Base-by-base conservation (phyloP, 2,329 filamentous ascomycete species). In the Alternaria triticimaculans region DNA sequence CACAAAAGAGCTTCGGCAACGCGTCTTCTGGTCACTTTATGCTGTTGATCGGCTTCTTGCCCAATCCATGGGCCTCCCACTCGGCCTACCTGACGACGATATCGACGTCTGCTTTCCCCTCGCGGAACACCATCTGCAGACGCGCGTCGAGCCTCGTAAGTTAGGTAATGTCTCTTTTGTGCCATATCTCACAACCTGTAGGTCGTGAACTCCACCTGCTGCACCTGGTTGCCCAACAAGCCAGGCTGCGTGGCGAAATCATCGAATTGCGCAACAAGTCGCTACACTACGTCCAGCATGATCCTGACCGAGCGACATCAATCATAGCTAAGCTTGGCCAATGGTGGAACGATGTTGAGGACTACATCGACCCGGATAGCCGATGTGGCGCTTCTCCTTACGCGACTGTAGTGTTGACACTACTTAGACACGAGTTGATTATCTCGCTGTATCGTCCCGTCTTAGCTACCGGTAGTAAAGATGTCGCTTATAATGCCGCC, bases 21-120 rank as follows among this genome's bases (percentile, higher is more conserved):
- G 86, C 0, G 75, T 88, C 0, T 88, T 88, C 64, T 88, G 86
- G 86, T 84, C 84, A 1, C 82, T 88, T 0, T 89, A 88, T 53
- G 84, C 80, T 15, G 74, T 87, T 0, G 87, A 88, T 46, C 80
- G 87, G 49, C 84, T 87, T 60, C 78, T 88, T 0, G 87, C 84
- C 9, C 87, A 88, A 50, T 85, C 86, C 0, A 81, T 88, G 2
- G 87, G 87, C 0, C 77, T 87, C 0, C 87, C 87, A 0, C 76
- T 88, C 1, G 83, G 84, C 20, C 84, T 89, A 11, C 82, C 83
- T 55, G 87, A 88, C 63, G 84, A 87, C 46, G 87, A 88, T 60
- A 75, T 88, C 6, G 87, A 88, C 66, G 87, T 88, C 1, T 88
- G 87, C 64, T 86, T 86, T 60, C 84, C 84, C 0, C 82, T 81